Base-by-base conservation (phyloP, 352 stramenopile genomes). In the Globisporangium parvum region DNA sequence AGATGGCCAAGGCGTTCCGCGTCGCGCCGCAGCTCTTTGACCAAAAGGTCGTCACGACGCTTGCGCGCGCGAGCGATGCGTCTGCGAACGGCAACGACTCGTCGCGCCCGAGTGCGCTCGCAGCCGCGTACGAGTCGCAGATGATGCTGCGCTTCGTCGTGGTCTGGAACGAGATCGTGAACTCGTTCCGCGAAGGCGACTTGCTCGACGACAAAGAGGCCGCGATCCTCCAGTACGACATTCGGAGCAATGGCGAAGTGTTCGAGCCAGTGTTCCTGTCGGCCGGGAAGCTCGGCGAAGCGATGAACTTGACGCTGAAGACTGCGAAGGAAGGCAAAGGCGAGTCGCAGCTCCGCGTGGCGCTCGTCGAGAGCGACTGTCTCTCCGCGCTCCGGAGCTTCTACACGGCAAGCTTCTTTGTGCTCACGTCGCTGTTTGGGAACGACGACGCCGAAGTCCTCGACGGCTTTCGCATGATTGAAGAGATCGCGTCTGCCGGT, bases 211-310 rank as follows among this genome's bases (percentile, higher is more conserved):
- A 91, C 57, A 91, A 88, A 53, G 80, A 91, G 52, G 80, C 80
- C 1, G 79, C 80, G 9, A 88, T 91, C 28, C 55, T 91, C 37
- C 80, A 91, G 62, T 91, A 91, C 53, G 80, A 93, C 60, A 93
- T 94, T 28, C 82, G 78, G 46, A 91, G 82, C 63, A 91, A 84
- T 14, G 85, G 85, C 8, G 80, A 91, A 60, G 85, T 94, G 26
- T 93, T 91, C 46, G 85, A 94, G 55, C 85, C 85, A 0, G 82
- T 94, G 4, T 94, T 94, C 56, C 56, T 94, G 23, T 93, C 85
- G 18, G 85, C 85, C 33, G 85, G 85, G 20, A 94, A 93, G 60
- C 60, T 94, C n/a, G 77, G 69, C 4, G 82, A 94, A 57, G 85
- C 82, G 0, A 78, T 94, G 63, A 63, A 75, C 17, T 54, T 91